Percentiles rank a stretch among this genome's conserved stretches.
phyloP scores from a whole-genome alignment of 176 grass and related monocot genomes.

The Leersia perrieri region DNA sequence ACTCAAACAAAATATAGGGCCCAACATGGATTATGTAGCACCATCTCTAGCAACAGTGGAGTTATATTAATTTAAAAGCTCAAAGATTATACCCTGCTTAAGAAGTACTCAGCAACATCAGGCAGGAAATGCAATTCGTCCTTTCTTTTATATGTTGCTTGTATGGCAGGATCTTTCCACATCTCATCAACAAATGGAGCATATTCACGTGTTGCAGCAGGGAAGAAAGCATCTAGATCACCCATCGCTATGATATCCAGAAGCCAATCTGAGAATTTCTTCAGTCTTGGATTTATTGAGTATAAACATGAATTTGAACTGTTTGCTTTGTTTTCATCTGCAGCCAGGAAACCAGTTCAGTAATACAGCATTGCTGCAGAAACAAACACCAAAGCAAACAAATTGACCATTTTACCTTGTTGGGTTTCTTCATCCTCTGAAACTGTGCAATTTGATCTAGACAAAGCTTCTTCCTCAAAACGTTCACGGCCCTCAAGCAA shows the following conservation, averaged over 20 bases:
- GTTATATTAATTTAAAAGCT: slow-evolving; percentile 12
- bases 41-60: neutral
- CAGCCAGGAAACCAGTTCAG: slow-evolving; percentile 21
- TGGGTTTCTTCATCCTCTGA: slow-evolving; percentile 32
- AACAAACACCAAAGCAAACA: neutral
- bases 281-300: slow-evolving; percentile 86
- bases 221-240: slow-evolving; percentile 93
- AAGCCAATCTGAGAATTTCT: slow-evolving; percentile 98
- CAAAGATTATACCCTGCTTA: slow-evolving; percentile 62
- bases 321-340: slow-evolving; percentile 62
- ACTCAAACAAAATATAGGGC: no score
- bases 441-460: slow-evolving; percentile 23
- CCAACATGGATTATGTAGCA: no score
- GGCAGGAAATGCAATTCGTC: slow-evolving; percentile 86
- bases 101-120: slow-evolving; percentile 81
- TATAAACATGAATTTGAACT: slow-evolving; percentile 58
- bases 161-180: slow-evolving; percentile 86
- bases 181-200: slow-evolving; percentile 91
- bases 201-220: slow-evolving; percentile 93
- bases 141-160: slow-evolving; percentile 90
- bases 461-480: slow-evolving; percentile 89
- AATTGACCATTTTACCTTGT: slow-evolving; percentile 41
- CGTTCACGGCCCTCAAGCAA: slow-evolving; percentile 88
- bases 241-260: slow-evolving; percentile 98
- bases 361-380: neutral